Evolutionary conservation across 805 yeast species (phyloP).

Genomic region (Suhomyces sp.): DNA sequence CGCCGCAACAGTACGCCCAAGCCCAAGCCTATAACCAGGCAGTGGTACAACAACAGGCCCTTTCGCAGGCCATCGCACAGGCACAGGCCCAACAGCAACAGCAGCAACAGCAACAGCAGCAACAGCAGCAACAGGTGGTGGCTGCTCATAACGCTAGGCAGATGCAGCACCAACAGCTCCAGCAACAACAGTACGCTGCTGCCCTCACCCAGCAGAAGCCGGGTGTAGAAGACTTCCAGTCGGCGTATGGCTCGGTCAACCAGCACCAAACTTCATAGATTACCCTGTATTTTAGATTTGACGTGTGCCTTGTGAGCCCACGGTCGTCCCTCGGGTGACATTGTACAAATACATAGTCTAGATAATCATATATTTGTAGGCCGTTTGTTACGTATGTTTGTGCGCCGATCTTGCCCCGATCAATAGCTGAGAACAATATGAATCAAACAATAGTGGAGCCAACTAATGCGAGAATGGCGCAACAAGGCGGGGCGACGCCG

Average conservation of each 20-base stretch:
- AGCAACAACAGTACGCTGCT: conserved; percentile 8
- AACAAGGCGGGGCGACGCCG: background rate
- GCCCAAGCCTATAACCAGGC: conserved; percentile 15
- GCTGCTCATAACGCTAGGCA: conserved; percentile 6
- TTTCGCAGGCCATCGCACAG: conserved; percentile 19
- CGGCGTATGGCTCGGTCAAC: background rate
- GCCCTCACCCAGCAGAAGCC: conserved; percentile 4
- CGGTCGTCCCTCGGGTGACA: background rate
- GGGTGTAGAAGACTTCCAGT: conserved; percentile 1
- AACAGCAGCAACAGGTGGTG: conserved; percentile 12
- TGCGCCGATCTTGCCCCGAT: background rate
- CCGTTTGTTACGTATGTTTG: background rate
- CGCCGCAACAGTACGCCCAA: conserved; percentile 7
- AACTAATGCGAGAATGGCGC: background rate
- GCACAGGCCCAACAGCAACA: conserved; percentile 16
- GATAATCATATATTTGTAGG: background rate
- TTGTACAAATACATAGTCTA: background rate
- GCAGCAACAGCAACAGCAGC: conserved; percentile 17
- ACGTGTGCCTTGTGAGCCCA: background rate
- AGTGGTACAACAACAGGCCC: conserved; percentile 20
- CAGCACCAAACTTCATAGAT: conserved; percentile 1
- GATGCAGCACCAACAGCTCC: conserved; percentile 7
- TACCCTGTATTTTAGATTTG: background rate
- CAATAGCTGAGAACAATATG: background rate
- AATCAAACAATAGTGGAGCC: background rate